phyloP scores from a whole-genome alignment of 768 basidiomycete species.

The Stropharia rugosoannulata region DNA sequence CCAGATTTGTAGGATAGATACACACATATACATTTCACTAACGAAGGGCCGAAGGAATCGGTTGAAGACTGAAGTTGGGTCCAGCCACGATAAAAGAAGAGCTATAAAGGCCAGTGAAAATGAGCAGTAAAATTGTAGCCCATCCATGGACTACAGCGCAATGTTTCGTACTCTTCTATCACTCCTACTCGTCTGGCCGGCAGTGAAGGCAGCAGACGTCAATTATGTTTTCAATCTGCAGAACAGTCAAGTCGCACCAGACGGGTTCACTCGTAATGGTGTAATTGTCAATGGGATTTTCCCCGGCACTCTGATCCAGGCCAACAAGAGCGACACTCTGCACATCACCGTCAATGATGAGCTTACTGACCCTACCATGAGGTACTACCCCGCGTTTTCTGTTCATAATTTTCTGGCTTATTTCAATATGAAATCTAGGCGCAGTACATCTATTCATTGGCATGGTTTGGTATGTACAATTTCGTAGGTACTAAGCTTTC shows the following conservation, averaged over 20 bases:
- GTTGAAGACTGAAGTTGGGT: too few species aligned
- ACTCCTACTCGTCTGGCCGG: too few species aligned
- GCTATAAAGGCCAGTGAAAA: too few species aligned
- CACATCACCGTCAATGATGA: slow-evolving; percentile 31
- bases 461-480: slow-evolving; percentile 25
- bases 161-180: too few species aligned
- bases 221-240: slow-evolving; percentile 23
- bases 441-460: slow-evolving; percentile 32
- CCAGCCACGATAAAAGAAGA: too few species aligned
- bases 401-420: background rate
- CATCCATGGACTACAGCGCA: too few species aligned
- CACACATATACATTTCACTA: too few species aligned
- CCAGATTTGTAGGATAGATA: too few species aligned
- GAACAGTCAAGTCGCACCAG: slow-evolving; percentile 40
- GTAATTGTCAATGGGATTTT: slow-evolving; percentile 40
- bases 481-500: too few species aligned
- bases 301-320: slow-evolving; percentile 40
- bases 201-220: slow-evolving; percentile 16
- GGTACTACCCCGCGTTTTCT: slow-evolving; percentile 13
- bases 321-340: slow-evolving; percentile 34
- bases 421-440: slow-evolving; percentile 12
- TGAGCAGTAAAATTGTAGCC: too few species aligned
- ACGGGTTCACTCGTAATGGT: slow-evolving; percentile 36
- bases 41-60: too few species aligned
- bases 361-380: slow-evolving; percentile 31